Conservation (phyloP, 805 yeast genomes). For the Clavispora santaluciae region DNA sequence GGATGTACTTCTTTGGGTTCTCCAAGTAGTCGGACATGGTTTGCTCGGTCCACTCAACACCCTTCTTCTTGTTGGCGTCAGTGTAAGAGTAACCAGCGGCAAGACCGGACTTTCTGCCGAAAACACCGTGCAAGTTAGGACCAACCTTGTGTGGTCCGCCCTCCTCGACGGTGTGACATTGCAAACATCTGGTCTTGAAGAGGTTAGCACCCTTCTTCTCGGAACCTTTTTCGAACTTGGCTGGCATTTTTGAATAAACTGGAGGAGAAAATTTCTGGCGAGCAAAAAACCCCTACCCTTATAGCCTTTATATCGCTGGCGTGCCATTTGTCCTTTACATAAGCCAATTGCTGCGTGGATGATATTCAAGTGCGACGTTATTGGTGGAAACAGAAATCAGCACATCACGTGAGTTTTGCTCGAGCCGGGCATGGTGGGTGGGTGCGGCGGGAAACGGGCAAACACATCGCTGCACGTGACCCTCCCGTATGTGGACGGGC, state of each 20-base stretch:
- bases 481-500: too few relatives aligned
- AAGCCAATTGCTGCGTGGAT: neutral
- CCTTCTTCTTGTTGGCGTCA: slow-evolving; percentile 96
- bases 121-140: slow-evolving; percentile 94
- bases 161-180: slow-evolving; percentile 94
- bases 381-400: slow-evolving; percentile 8
- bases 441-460: neutral
- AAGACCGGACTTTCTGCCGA: slow-evolving; percentile 88
- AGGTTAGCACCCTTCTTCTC: slow-evolving; percentile 90
- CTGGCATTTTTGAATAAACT: slow-evolving; percentile 32
- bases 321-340: neutral
- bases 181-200: slow-evolving; percentile 98
- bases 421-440: neutral
- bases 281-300: slow-evolving; percentile 3
- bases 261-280: neutral
- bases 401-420: slow-evolving; percentile 4
- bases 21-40: slow-evolving; percentile 92
- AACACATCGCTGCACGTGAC: neutral
- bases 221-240: slow-evolving; percentile 40
- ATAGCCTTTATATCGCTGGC: slow-evolving; percentile 1
- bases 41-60: slow-evolving; percentile 82
- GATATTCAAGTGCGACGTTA: slow-evolving; percentile 7
- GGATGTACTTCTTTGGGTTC: slow-evolving; percentile 99
- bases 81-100: slow-evolving; percentile 95
- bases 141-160: slow-evolving; percentile 99